Percentiles rank a stretch among this genome's conserved stretches.
Conservation (phyloP, 257 asterid species). For the Capsicum baccatum region DNA sequence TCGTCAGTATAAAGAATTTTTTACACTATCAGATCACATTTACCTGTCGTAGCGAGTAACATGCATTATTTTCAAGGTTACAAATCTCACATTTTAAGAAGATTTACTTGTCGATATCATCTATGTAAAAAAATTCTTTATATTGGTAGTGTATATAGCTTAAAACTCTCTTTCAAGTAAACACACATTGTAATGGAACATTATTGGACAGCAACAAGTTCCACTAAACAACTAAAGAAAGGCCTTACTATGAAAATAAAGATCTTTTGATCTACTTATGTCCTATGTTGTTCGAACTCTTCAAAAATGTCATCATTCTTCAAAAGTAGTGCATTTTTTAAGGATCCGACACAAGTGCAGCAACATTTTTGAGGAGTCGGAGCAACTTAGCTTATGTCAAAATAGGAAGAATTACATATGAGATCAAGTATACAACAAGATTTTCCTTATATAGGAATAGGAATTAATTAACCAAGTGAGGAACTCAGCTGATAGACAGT, state of each 20-base stretch:
- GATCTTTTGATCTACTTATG: neutral
- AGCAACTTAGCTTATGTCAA: too few relatives aligned
- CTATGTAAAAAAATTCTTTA: too few relatives aligned
- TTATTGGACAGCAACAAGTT: neutral
- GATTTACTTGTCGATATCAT: neutral
- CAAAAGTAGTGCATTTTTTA: too few relatives aligned
- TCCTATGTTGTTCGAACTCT: too few relatives aligned
- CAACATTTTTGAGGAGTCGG: too few relatives aligned
- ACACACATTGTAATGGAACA: neutral
- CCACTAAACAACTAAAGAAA: neutral
- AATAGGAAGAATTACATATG: constrained; percentile 1
- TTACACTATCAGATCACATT: neutral
- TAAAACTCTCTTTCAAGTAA: neutral
- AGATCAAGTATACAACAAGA: neutral
- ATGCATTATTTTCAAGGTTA: neutral
- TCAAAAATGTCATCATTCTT: too few relatives aligned
- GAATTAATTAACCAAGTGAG: neutral
- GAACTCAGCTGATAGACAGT: neutral
- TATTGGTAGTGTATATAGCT: neutral
- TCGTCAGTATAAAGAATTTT: neutral
- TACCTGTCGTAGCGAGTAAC: neutral
- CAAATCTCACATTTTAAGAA: neutral
- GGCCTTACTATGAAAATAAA: neutral
- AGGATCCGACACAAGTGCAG: too few relatives aligned
- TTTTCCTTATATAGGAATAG: neutral